Evolutionary conservation across 495 filamentous ascomycete species (phyloP), one percentile per base, ranked within the genome.

Genomic region (Daldinia caldariorum): DNA sequence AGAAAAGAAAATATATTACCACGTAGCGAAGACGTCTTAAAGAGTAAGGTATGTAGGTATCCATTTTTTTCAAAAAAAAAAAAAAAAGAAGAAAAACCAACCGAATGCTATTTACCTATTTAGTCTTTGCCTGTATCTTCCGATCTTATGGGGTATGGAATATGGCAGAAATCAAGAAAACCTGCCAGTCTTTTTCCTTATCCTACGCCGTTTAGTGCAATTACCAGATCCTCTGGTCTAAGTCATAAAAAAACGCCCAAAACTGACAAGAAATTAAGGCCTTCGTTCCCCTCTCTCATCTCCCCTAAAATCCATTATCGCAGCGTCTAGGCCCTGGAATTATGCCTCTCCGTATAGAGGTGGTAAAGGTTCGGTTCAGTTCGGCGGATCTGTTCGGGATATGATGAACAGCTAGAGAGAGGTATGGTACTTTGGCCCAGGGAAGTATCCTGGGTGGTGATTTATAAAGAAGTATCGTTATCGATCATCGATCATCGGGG

Each of bases 191-290:
- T 54, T 53, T 70, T 56, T 58, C 51, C 62, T 60, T 75, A 65
- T 71, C 72, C 62, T 71, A 61, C 69, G 69, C 69, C 69, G 43
- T 71, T 56, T 43, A 54, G 60, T 72, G 61, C 70, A 72, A 68
- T 58, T 58, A 34, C 65, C 61, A 72, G 55, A 29, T 31, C 31
- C 60, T 51, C 59, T 68, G 63, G 58, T 66, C 58, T 59, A 71
- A 57, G 34, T 34, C 16, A 58, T 67, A 63, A 8, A 39, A 26
- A 66, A 66, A 64, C 49, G 61, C 63, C 58, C 26, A 6, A 41
- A 6, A 41, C 47, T 34, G 16, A 62, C 34, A 59, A 43, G 14
- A 59, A 43, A 59, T 8, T 1, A 6, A 35, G n/a, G 16, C 9
- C 43, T 22, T 26, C 13, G 16, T 37, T 37, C 34, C 39, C 58